phyloP scores from a whole-genome alignment of 371 early-diverging fungal species.

The Funneliformis caledonium region DNA sequence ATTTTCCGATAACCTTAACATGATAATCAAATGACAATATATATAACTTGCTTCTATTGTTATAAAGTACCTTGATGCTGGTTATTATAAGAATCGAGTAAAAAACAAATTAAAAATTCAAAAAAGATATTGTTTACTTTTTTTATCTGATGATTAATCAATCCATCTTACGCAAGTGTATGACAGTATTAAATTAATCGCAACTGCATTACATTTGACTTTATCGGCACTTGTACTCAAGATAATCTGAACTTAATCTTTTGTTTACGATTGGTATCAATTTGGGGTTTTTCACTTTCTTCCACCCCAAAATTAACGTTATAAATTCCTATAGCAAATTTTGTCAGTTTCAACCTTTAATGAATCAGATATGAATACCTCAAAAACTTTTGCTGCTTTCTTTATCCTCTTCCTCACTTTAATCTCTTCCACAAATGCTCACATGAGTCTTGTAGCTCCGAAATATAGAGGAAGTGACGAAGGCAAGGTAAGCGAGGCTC shows the following conservation, averaged over 20 bases:
- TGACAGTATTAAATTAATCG: no score
- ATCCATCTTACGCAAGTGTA: no score
- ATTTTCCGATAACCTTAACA: no score
- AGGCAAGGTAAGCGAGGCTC: neutral
- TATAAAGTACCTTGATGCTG: no score
- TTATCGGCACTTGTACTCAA: neutral
- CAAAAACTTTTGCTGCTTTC: neutral
- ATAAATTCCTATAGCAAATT: neutral
- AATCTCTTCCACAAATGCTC: neutral
- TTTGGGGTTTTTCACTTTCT: no score
- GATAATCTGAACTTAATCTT: conserved; percentile 31
- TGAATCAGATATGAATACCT: neutral
- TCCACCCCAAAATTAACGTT: neutral
- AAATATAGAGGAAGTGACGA: neutral
- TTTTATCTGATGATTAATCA: no score
- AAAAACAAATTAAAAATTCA: no score
- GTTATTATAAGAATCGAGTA: no score
- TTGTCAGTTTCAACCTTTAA: neutral
- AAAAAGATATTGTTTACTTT: no score
- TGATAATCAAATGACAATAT: no score
- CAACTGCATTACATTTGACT: no score
- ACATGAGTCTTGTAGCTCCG: neutral
- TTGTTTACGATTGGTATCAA: neutral
- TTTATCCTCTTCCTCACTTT: neutral
- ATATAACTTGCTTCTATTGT: no score